Base-by-base conservation (phyloP, 768 basidiomycete genomes). In the Leccinum aurantiacum region DNA sequence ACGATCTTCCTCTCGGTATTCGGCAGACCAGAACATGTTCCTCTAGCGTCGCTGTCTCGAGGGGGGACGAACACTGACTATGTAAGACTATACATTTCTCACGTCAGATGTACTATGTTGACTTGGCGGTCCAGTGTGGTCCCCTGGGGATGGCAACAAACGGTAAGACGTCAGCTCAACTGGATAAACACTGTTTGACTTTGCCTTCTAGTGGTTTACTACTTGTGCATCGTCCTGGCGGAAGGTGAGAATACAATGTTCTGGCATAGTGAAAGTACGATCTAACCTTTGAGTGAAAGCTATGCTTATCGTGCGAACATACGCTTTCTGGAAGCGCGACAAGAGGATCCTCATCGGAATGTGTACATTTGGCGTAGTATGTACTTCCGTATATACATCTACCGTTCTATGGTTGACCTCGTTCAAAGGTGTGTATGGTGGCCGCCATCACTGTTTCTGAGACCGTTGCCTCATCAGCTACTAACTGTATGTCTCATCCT, bases 221-320 rank as follows among this genome's bases (percentile, higher is more conserved):
- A 63, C 46, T 35, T 63, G 27, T 66, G 59, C 46, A 59, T 54
- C 6, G 7, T 63, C n/a, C 52, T 66, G 14, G 57, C 65, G 8
- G 65, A 66, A 60, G 65, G 65, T 66, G 49, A 57, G 61, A 33
- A 49, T 27, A 33, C 14, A 13, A 15, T 56, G 11, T 25, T 19
- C 22, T 33, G n/a, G 31, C 4, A 22, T 49, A 44, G 9, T 22
- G 19, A 25, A 50, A 47, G n/a, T 19, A 22, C 44, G 38, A 33
- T 50, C 19, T 13, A 57, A 24, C 22, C n/a, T 13, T 22, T 15
- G 19, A 17, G 11, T 13, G 6, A 41, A 25, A 67, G 66, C 19
- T 1, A 67, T 67, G 58, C 60, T 67, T 41, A 53, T 65, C 10
- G 59, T 68, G 22, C 63, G 66, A 29, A 67, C 66, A 38, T 68